A percentile compares a stretch with the other conserved stretches of the same genome.
Evolutionary conservation across 2,329 filamentous ascomycete genomes (phyloP).

Genomic region (Cytospora piceicola): DNA sequence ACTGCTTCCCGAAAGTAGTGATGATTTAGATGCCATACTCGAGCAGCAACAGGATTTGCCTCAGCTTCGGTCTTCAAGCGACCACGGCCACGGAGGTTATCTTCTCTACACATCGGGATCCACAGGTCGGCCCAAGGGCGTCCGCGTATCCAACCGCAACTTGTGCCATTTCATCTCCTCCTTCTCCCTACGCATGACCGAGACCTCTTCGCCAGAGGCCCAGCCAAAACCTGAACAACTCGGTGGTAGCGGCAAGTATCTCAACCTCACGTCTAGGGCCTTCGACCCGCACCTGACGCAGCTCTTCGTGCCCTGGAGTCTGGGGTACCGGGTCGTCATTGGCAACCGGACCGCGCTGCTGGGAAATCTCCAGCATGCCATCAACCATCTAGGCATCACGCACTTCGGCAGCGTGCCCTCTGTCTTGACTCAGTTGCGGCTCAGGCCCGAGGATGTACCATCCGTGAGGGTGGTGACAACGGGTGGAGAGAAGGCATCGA

Average conservation of each 20-base stretch:
- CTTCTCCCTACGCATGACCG: conserved; percentile 30
- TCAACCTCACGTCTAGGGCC: conserved; percentile 17
- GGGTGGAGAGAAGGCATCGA: conserved; percentile 41
- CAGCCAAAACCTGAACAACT: conserved; percentile 24
- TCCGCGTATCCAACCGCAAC: conserved; percentile 37
- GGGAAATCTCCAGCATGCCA: conserved; percentile 14
- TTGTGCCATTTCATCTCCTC: conserved; percentile 27
- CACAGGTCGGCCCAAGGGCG: conserved; percentile 42
- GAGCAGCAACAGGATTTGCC: background rate
- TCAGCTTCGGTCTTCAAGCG: background rate
- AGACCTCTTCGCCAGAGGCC: conserved; percentile 27
- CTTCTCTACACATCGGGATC: conserved; percentile 42
- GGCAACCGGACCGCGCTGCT: conserved; percentile 25
- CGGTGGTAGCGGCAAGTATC: conserved; percentile 35
- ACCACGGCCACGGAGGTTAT: conserved; percentile 33
- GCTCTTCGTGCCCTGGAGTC: conserved; percentile 34
- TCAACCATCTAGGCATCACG: conserved; percentile 18
- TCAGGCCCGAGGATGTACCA: conserved; percentile 18
- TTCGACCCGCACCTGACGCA: conserved; percentile 33
- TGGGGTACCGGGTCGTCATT: conserved; percentile 31
- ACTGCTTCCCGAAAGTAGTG: conserved; percentile 25
- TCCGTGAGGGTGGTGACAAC: conserved; percentile 39
- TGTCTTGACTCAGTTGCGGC: conserved; percentile 19
- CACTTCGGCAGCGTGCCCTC: conserved; percentile 21
- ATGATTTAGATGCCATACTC: conserved; percentile 20